These are phyloP conservation scores for Penicillium sp. DNA, from an alignment of 2,329 filamentous ascomycete species.

Conservation along the genomic window DNA sequence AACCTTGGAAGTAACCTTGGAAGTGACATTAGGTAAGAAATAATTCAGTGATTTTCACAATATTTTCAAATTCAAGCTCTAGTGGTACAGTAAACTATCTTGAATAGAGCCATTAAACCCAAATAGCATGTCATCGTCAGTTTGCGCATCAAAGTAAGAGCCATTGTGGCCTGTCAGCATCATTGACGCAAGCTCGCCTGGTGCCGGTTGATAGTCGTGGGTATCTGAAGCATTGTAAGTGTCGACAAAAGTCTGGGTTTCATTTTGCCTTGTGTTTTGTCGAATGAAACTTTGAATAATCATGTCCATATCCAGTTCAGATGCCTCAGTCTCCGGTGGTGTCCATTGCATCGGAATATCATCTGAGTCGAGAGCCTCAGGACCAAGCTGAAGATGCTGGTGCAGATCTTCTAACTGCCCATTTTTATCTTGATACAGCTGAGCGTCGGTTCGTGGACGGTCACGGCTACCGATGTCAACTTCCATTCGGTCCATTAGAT, in stretches of 20 bases:
- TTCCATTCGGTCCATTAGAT: constrained; percentile 49
- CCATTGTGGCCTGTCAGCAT: background rate
- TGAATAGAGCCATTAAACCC: constrained; percentile 31
- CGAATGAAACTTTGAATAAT: constrained; percentile 38
- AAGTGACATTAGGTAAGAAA: background rate
- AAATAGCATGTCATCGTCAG: constrained; percentile 32
- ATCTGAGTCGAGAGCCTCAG: background rate
- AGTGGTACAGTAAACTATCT: constrained; percentile 2
- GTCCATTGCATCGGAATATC: background rate
- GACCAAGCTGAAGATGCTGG: background rate
- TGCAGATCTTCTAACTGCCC: background rate
- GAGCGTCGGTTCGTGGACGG: constrained; percentile 9
- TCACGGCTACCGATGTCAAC: constrained; percentile 25
- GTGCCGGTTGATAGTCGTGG: background rate
- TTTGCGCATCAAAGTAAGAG: background rate
- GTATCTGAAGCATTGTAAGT: background rate
- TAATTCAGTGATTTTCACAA: too few relatives aligned
- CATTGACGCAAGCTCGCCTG: background rate
- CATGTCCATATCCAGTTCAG: constrained; percentile 44
- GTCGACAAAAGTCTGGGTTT: constrained; percentile 2
- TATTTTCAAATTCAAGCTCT: background rate
- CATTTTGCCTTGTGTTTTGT: constrained; percentile 5
- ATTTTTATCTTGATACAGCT: background rate
- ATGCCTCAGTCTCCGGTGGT: constrained; percentile 24
- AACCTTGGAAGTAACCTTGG: too few relatives aligned